phyloP scores from a whole-genome alignment of 176 grass and related monocot genomes.

The Aegilops tauschii region DNA sequence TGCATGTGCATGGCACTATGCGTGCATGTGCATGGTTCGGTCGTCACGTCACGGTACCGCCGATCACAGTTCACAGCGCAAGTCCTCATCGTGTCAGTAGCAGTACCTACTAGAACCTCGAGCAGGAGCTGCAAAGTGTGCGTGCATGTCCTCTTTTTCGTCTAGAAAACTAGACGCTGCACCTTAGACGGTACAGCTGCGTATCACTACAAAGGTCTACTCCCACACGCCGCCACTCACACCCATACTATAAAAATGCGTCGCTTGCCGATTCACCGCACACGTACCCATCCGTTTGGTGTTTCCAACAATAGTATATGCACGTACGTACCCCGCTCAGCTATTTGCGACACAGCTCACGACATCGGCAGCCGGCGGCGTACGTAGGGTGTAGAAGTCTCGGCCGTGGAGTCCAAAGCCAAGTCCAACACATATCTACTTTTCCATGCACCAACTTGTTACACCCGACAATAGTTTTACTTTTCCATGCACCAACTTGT shows the following conservation, averaged over 20 bases:
- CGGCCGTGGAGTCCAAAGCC: slow-evolving; percentile 1
- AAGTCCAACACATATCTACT: neutral
- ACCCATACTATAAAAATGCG: neutral
- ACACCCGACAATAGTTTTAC: neutral
- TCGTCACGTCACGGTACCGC: too few species aligned
- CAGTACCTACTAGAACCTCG: neutral
- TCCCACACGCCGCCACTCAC: neutral
- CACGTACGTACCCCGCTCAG: neutral
- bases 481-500: neutral
- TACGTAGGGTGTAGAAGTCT: neutral
- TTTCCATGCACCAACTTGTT: too few species aligned
- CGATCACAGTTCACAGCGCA: too few species aligned
- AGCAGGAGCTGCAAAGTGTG: neutral
- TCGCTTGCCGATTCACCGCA: neutral
- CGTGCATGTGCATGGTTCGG: too few species aligned
- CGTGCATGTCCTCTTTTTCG: too few species aligned
- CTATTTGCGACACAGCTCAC: slow-evolving; percentile 6
- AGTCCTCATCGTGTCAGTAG: neutral
- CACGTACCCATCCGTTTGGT: neutral
- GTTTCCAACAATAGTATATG: neutral
- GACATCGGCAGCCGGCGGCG: neutral
- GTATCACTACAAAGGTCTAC: neutral
- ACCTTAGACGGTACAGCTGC: neutral
- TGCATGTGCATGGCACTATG: too few species aligned
- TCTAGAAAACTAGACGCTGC: neutral